Percentiles rank a stretch among this genome's conserved stretches.
These are phyloP conservation scores for Colletotrichum scovillei DNA, from an alignment of 2,329 filamentous ascomycete genomes.

Conservation along the genomic window DNA sequence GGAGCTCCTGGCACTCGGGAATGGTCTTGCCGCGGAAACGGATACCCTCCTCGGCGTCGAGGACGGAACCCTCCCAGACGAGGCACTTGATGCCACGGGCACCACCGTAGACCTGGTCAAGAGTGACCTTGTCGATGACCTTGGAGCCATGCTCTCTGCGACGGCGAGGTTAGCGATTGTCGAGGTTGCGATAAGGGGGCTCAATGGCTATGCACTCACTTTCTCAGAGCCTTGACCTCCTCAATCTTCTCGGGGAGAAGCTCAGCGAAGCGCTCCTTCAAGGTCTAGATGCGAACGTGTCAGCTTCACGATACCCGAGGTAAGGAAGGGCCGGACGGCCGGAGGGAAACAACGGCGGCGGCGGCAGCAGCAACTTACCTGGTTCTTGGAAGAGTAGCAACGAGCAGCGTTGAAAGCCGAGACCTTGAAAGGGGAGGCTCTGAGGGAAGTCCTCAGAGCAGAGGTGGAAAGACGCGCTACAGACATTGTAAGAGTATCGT, in stretches of 20 bases:
- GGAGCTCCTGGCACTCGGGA: conserved; percentile 96
- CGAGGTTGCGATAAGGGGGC: conserved; percentile 23
- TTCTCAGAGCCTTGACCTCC: conserved; percentile 98
- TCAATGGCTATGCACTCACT: conserved; percentile 68
- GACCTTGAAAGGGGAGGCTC: conserved; percentile 73
- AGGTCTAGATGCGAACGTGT: conserved; percentile 68
- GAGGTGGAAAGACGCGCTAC: conserved; percentile 84
- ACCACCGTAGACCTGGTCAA: conserved; percentile 99
- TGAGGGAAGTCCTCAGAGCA: conserved; percentile 82
- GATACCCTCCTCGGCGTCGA: conserved; percentile 99
- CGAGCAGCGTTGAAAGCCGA: conserved; percentile 85
- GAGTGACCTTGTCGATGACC: conserved; percentile 96
- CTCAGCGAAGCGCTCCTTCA: conserved; percentile 99
- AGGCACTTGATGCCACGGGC: conserved; percentile 98
- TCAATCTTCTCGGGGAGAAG: conserved; percentile 96
- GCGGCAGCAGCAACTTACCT: conserved; percentile 66
- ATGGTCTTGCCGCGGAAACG: conserved; percentile 99
- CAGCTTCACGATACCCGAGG: conserved; percentile 38
- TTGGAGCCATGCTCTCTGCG: conserved; percentile 91
- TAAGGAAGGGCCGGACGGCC: conserved; percentile 37
- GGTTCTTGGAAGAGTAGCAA: conserved; percentile 93
- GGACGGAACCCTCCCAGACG: conserved; percentile 98
- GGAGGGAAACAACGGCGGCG: conserved; percentile 1
- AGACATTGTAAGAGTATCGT: conserved; percentile 72
- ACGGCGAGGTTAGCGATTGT: conserved; percentile 36